Conservation (phyloP, 2,329 filamentous ascomycete genomes). For the Colletotrichum spaethianum region DNA sequence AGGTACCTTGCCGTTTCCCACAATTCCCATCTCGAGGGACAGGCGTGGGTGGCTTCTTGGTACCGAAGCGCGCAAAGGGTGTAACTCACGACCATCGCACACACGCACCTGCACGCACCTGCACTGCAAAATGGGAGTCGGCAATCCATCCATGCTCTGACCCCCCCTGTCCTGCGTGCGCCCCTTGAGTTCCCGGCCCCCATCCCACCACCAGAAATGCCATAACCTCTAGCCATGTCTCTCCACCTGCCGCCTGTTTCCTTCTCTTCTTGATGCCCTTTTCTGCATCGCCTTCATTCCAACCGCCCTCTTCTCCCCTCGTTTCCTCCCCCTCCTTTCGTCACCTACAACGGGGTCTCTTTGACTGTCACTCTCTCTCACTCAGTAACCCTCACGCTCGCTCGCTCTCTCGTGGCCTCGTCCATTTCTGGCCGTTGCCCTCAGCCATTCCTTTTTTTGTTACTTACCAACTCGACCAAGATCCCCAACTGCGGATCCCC, state of each 20-base stretch:
- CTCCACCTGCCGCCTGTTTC: conserved; percentile 30
- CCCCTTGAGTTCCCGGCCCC: conserved; percentile 17
- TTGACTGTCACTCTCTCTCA: conserved; percentile 34
- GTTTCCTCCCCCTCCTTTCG: conserved; percentile 36
- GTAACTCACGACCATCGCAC: background rate
- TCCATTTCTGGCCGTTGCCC: conserved; percentile 24
- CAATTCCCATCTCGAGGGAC: background rate
- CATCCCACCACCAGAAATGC: conserved; percentile 33
- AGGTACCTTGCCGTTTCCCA: background rate
- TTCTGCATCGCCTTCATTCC: conserved; percentile 41
- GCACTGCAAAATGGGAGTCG: conserved; percentile 7
- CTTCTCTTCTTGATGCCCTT: conserved; percentile 21
- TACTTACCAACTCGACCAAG: conserved; percentile 1
- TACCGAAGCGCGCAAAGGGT: background rate
- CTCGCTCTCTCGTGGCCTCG: conserved; percentile 24
- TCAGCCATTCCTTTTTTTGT: conserved; percentile 38
- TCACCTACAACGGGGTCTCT: conserved; percentile 38
- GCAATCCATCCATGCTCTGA: background rate
- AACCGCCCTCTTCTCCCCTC: conserved; percentile 34
- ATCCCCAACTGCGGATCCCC: conserved; percentile 25
- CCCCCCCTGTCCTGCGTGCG: conserved; percentile 1
- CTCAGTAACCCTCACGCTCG: conserved; percentile 8
- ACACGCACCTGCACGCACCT: background rate
- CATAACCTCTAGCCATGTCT: conserved; percentile 40
- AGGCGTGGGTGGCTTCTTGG: background rate